Evolutionary conservation across 352 stramenopile species (phyloP), one percentile per base, ranked within the genome.

Genomic region (Globisporangium radiosum): DNA sequence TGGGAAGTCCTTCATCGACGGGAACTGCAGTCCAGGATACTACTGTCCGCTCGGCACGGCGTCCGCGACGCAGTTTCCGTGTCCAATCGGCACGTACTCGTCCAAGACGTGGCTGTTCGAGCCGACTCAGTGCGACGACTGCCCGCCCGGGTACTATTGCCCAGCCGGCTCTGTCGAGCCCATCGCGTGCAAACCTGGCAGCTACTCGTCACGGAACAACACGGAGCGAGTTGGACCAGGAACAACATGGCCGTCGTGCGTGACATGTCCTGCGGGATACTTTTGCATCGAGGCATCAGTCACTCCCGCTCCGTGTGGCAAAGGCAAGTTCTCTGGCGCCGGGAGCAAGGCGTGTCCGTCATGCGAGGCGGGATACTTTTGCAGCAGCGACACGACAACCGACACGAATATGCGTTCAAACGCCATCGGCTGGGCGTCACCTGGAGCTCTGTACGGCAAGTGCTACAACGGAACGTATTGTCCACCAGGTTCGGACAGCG

Each of bases 381-480:
- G 85, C 63, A 86, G 73, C 55, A 90, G 76, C 45, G 60, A 75
- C 5, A 85, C 72, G 7, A 94, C 87, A 1, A 89, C 71, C 14
- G 71, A 72, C n/a, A 59, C 40, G 4, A 85, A 78, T 47, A 93
- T 96, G 86, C 69, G 59, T 9, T 69, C 70, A 0, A 71, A 78
- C 19, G 67, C 76, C 3, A 60, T 73, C 17, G 78, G 78, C 17
- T 96, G 85, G 86, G 56, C 64, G 7, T 43, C 69, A 0, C 77
- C 82, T 0, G 78, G 78, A 7, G 71, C 85, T 8, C 61, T 89
- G 1, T 90, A 72, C 49, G 87, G 87, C 5, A 76, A 76, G 11
- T 96, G 87, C 56, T 96, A 94, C 66, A 95, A 94, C 44, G 87
- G 87, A 25, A 94, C 85, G 14, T 95, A 94, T 59, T 97, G 89